Percentiles rank a stretch among this genome's conserved stretches.
Evolutionary conservation across 805 yeast genomes (phyloP).

Genomic region (Millerago galiae): DNA sequence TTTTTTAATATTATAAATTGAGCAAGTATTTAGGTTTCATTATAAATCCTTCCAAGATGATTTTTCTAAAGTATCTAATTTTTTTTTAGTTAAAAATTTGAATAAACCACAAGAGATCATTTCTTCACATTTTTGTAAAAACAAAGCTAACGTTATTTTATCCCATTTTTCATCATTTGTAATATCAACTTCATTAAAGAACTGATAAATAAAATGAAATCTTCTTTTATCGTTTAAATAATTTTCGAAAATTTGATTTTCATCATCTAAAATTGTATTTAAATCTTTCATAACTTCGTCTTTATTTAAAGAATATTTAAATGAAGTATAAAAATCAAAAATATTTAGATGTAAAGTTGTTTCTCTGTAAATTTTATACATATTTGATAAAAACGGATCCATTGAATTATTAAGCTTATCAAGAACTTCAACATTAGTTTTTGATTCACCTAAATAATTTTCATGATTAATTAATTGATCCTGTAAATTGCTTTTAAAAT

Average conservation of each 20-base stretch:
- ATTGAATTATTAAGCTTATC: conserved; percentile 28
- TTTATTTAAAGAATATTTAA: conserved; percentile 42
- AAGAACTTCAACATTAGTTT: conserved; percentile 14
- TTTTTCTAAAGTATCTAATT: conserved; percentile 64
- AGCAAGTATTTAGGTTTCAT: background rate
- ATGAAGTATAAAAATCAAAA: conserved; percentile 60
- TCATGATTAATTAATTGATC: conserved; percentile 37
- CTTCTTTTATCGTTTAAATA: conserved; percentile 21
- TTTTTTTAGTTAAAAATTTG: conserved; percentile 41
- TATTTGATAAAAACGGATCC: conserved; percentile 48
- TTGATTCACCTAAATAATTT: conserved; percentile 17
- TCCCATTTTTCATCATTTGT: conserved; percentile 48
- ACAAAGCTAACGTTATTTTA: conserved; percentile 59
- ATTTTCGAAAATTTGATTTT: conserved; percentile 13
- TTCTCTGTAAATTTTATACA: conserved; percentile 71
- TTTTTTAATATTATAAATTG: background rate
- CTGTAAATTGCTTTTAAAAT: conserved; percentile 34
- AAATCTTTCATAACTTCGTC: conserved; percentile 23
- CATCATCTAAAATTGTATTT: conserved; percentile 16
- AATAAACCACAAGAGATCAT: conserved; percentile 63
- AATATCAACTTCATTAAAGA: conserved; percentile 23
- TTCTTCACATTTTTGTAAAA: conserved; percentile 68
- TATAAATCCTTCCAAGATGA: conserved; percentile 62
- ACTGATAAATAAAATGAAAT: conserved; percentile 22
- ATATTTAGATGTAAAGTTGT: conserved; percentile 65